Evolutionary conservation across 305 asterid genomes (phyloP).

Genomic region (Fraxinus baroniana): DNA sequence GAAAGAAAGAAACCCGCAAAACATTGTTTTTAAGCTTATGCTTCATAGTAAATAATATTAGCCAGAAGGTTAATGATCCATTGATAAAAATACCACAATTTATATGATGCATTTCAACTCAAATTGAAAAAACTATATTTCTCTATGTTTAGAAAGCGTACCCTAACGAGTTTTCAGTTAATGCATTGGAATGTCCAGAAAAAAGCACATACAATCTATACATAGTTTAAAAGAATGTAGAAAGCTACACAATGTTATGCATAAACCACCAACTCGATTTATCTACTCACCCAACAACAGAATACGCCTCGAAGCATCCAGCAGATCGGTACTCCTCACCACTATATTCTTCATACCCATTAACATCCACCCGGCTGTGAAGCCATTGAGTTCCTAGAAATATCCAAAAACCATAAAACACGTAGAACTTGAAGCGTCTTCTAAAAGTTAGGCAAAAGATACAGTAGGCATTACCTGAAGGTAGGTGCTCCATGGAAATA

Average conservation of each 20-base stretch:
- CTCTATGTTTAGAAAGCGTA: background rate
- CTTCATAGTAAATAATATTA: background rate
- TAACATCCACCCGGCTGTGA: constrained; percentile 70
- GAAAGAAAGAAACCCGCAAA: constrained; percentile 1
- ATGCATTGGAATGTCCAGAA: background rate
- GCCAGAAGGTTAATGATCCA: background rate
- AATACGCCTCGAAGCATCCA: constrained; percentile 89
- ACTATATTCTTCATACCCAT: constrained; percentile 92
- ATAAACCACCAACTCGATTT: background rate
- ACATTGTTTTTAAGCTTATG: background rate
- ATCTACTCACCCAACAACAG: constrained; percentile 70
- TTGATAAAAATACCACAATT: background rate
- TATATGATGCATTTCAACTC: background rate
- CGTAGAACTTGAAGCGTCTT: background rate
- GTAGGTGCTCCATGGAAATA: constrained; percentile 87
- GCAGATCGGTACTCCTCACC: constrained; percentile 84
- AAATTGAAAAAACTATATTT: background rate
- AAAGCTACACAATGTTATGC: background rate
- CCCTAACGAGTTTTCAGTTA: background rate
- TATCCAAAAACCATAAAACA: background rate
- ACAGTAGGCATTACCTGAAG: constrained; percentile 54
- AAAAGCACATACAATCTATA: background rate
- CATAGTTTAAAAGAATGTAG: background rate
- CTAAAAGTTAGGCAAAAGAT: constrained; percentile 14
- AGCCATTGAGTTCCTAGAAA: constrained; percentile 89